Base-by-base conservation (phyloP, 495 filamentous ascomycete species). In the Penicillium canariense region DNA sequence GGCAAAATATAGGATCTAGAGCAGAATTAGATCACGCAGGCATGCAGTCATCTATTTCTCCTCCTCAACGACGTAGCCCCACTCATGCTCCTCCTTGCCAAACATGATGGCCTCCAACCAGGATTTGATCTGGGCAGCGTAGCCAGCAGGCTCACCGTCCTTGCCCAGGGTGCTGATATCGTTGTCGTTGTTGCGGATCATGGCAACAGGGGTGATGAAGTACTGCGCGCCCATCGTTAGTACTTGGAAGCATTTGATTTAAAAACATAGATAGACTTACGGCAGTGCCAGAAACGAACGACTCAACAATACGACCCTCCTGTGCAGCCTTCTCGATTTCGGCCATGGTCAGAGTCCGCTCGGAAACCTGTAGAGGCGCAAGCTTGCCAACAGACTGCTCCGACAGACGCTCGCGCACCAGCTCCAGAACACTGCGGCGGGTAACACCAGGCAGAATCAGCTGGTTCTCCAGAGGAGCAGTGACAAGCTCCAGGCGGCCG, bases 61-160 rank as follows among this genome's bases (percentile, higher is more conserved):
- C 62, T 81, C 82, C 45, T 87, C 77, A 46, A 96, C 81, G 22
- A 89, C 80, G 54, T 90, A 78, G 22, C 83, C 84, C 91, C 91
- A 96, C 46, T 87, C 82, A 61, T 96, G 88, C 47, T 84, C 67
- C 66, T 84, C 86, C 59, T 83, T 86, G 48, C 91, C 91, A 68
- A 84, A 96, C 88, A 94, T 95, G 68, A 96, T 93, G 36, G 85
- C 82, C 66, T 73, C 74, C 50, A 96, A 74, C 89, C 89, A 94
- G 2, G 69, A 71, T 79, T 93, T 96, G 68, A 96, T 71, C 63
- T 81, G 71, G 36, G 74, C 68, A 3, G 89, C 85, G 69, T 90
- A 90, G 18, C 87, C 88, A 25, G 74, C 79, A 49, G 83, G 76
- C 40, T 78, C 79, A 12, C 69, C 77, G 48, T 83, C 79, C 18